phyloP scores from a whole-genome alignment of 768 basidiomycete species.

The Arthromyces matolae region DNA sequence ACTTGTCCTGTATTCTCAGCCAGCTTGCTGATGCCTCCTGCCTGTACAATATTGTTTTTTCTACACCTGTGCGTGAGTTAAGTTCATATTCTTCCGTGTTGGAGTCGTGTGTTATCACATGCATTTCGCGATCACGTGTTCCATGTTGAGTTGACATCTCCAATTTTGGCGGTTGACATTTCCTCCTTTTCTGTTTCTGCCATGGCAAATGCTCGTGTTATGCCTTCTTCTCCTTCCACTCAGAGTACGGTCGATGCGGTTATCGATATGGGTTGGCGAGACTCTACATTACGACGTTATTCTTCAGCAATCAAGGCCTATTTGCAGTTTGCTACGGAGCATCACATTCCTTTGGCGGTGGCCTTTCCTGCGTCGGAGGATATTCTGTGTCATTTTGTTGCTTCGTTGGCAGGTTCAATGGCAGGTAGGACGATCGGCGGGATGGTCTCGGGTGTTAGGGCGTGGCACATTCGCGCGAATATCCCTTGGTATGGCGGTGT shows the following conservation, averaged over 20 bases:
- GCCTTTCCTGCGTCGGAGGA: constrained; percentile 24
- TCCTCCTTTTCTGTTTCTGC: no score
- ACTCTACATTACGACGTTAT: constrained; percentile 11
- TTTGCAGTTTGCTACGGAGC: constrained; percentile 10
- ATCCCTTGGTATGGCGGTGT: constrained; percentile 18
- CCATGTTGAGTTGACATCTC: no score
- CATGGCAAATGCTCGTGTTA: background rate
- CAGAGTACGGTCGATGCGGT: background rate
- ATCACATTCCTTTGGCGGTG: constrained; percentile 9
- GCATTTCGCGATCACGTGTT: no score
- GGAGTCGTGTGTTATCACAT: no score
- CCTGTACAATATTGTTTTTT: no score
- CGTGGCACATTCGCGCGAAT: constrained; percentile 30
- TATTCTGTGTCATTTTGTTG: constrained; percentile 26
- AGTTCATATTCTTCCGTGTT: no score
- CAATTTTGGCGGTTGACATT: no score
- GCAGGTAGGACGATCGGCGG: constrained; percentile 18
- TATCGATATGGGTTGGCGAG: background rate
- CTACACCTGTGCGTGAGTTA: no score
- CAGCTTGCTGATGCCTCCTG: no score
- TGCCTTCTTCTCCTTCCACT: no score
- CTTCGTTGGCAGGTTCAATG: constrained; percentile 17
- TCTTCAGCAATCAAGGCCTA: background rate
- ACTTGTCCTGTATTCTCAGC: no score
- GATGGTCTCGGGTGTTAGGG: constrained; percentile 24